Base-by-base conservation (phyloP, 306 rosid genomes). In the Cicer bijugum region DNA sequence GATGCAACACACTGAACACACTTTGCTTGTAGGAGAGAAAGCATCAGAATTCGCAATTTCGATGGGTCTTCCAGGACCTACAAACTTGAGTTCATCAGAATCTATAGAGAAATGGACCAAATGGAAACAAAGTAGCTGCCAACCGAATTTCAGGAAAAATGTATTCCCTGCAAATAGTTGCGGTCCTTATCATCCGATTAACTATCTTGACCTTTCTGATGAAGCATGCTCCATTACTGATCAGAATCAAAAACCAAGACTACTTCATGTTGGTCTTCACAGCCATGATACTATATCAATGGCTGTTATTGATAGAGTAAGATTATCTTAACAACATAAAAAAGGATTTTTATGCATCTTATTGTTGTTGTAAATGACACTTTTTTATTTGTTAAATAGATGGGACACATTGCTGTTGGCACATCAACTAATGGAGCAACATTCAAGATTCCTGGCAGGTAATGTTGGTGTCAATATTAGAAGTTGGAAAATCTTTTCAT, bases 361-460 rank as follows among this genome's bases (percentile, higher is more conserved):
- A 23, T 12, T 44, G 19, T 68, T 50, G 15, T 50, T 40, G 79
- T 71, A 45, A 78, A 60, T 53, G 28, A 78, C 62, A 43, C 38
- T 35, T 44, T 12, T 81, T 53, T 50, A 63, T 79, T 71, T 89
- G 84, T 57, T 53, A 16, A 28, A 4, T 74, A 94, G 98, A 77
- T 74, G 86, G 95, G 97, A 73, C 89, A 77, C 42, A 76, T 91
- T 55, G 98, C 97, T 12, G 97, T 89, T 70, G 98, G 97, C 62
- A 94, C 98, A 45, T 94, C 95, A 45, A 94, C 98, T 62, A 89
- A 94, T 80, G 98, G 98, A 42, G 97, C 97, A 70, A 89, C 92
- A 57, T 94, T 86, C 86, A 91, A 94, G 85, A 88, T 94, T 72
- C 98, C 98, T 33, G 98, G 98, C 74, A 91, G 98, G 98, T 94